Evolutionary conservation across 148 eudicot species (phyloP).

Genomic region (Agrostemma githago): DNA sequence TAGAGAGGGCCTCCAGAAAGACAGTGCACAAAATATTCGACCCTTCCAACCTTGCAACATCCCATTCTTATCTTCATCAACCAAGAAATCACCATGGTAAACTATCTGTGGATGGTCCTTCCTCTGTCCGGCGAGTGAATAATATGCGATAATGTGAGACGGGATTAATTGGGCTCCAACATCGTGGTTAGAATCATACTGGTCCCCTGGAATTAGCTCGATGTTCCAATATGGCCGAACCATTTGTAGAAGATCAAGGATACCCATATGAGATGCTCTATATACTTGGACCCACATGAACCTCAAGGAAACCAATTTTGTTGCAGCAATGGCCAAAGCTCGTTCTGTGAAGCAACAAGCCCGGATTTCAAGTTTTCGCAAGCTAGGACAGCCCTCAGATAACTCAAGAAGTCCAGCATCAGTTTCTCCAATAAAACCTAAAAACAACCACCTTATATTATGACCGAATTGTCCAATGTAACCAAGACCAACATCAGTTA

Average conservation of each 20-base stretch:
- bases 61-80: slow-evolving; percentile 49
- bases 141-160: no score
- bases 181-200: slow-evolving; percentile 31
- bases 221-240: slow-evolving; percentile 74
- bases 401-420: slow-evolving; percentile 51
- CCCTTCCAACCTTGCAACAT: slow-evolving; percentile 72
- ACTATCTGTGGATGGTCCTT: no score
- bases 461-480: no score
- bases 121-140: no score
- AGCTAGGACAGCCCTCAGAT: no score
- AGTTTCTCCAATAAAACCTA: slow-evolving; percentile 65
- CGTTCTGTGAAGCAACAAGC: no score
- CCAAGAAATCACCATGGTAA: slow-evolving; percentile 50
- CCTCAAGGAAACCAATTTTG: slow-evolving; percentile 44
- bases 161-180: no score
- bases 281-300: slow-evolving; percentile 90
- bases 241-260: slow-evolving; percentile 41
- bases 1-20: slow-evolving; percentile 39
- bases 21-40: slow-evolving; percentile 36
- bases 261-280: slow-evolving; percentile 25
- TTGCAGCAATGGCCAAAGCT: slow-evolving; percentile 3
- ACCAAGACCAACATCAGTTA: no score
- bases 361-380: no score
- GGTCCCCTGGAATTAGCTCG: slow-evolving; percentile 69
- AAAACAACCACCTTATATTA: slow-evolving; percentile 59